Evolutionary conservation across 257 asterid genomes (phyloP).

Genomic region (Salvia splendens): DNA sequence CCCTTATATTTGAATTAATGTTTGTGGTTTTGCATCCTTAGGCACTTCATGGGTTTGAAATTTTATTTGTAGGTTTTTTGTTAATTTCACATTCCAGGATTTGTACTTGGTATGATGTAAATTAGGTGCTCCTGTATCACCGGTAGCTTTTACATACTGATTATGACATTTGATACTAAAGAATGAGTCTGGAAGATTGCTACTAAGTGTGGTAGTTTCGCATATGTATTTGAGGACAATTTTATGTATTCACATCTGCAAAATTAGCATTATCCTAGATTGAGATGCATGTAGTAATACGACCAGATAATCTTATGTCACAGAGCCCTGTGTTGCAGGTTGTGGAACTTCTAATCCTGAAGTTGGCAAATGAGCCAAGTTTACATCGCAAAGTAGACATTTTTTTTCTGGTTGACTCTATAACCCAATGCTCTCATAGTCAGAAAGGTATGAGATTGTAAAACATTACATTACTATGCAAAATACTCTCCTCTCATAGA

Average conservation of each 20-base stretch:
- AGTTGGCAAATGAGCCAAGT: conserved; percentile 79
- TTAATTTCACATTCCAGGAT: neutral
- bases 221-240: neutral
- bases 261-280: conserved; percentile 13
- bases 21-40: conserved; percentile 10
- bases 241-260: conserved; percentile 8
- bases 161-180: conserved; percentile 17
- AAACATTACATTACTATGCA: neutral
- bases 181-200: conserved; percentile 12
- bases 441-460: conserved; percentile 65
- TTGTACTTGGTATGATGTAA: conserved; percentile 3
- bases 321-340: conserved; percentile 49
- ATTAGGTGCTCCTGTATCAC: conserved; percentile 7
- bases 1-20: neutral
- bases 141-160: neutral
- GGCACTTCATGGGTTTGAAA: neutral
- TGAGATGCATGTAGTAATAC: conserved; percentile 8
- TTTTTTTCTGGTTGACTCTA: conserved; percentile 89
- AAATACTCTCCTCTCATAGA: neutral
- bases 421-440: conserved; percentile 90
- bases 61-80: neutral
- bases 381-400: conserved; percentile 83
- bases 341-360: conserved; percentile 82
- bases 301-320: conserved; percentile 29
- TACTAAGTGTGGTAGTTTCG: conserved; percentile 10